These are phyloP conservation scores for Hygrocybe punicea DNA, from an alignment of 768 basidiomycete species.

Conservation along the genomic window DNA sequence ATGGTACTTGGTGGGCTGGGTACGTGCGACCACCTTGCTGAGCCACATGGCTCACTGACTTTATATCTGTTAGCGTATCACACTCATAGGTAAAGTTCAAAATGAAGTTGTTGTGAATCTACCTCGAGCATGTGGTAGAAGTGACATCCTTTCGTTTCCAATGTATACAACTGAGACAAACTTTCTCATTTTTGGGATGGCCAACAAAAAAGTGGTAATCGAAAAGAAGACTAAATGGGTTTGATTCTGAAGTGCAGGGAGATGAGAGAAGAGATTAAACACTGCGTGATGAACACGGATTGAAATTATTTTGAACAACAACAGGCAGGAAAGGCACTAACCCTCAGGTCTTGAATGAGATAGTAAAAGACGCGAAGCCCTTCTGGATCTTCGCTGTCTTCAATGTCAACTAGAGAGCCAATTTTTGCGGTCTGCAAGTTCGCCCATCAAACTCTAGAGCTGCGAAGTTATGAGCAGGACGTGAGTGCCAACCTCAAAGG, in stretches of 20 bases:
- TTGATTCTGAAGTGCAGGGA: slow-evolving; percentile 99
- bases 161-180: too few relatives aligned
- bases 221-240: slow-evolving; percentile 68
- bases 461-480: background rate
- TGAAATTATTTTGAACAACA: slow-evolving; percentile 3
- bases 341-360: slow-evolving; percentile 96
- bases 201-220: background rate
- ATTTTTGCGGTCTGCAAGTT: slow-evolving; percentile 92
- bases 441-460: background rate
- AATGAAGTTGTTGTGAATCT: background rate
- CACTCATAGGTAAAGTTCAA: too few relatives aligned
- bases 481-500: slow-evolving; percentile 74
- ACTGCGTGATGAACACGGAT: slow-evolving; percentile 45
- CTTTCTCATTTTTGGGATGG: too few relatives aligned
- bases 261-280: slow-evolving; percentile 96
- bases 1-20: slow-evolving; percentile 4
- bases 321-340: slow-evolving; percentile 28
- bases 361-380: slow-evolving; percentile 98
- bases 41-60: too few relatives aligned
- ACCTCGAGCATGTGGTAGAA: too few relatives aligned
- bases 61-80: too few relatives aligned
- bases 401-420: slow-evolving; percentile 92
- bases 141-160: too few relatives aligned
- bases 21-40: background rate
- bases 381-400: slow-evolving; percentile 95